Evolutionary conservation across 305 asterid genomes (phyloP), one percentile per base, ranked within the genome.

Genomic region (Fraxinus dipetala): DNA sequence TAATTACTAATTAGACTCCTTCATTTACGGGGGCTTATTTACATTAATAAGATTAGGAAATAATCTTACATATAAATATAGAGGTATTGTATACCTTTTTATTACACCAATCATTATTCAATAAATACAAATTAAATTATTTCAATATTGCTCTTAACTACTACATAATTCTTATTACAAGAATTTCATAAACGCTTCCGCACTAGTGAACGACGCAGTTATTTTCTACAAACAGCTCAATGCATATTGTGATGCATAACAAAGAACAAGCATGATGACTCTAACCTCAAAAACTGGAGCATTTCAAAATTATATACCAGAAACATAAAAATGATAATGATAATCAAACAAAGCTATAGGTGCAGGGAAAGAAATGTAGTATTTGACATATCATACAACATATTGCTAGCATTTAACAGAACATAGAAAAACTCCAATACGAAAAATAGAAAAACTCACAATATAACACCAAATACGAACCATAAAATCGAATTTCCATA

Each of bases 401-500:
- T 34, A 40, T 24, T 38, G 56, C 76, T 74, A 65, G 72, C 80
- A 78, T 77, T 35, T 36, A 72, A 81, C 67, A 79, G 40, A 36
- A 51, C 26, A 54, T 70, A 80, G 38, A 69, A 67, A 6, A 74
- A 59, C 75, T 82, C 34, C 79, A 54, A 79, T 4, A 74, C 69
- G 34, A 79, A 72, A 72, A 28, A 35, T n/a, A 32, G 30, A 78
- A 80, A 34, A 61, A 61, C 26, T 20, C 70, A 79, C 30, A 79
- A 4, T 54, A 78, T 35, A 75, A 83, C 75, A 84, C 72, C 28
- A 81, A 80, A 76, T 79, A 70, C 83, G 59, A 22, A 72, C n/a
- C 65, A 69, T 45, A 14, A 30, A 32, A 51, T 30, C 0, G 30
- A 72, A 59, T 77, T 34, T 34, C 54, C 86, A 80, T 90, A 96